Evolutionary conservation across 2,329 filamentous ascomycete genomes (phyloP), one percentile per base, ranked within the genome.

Genomic region (Scedosporium aurantiacum): DNA sequence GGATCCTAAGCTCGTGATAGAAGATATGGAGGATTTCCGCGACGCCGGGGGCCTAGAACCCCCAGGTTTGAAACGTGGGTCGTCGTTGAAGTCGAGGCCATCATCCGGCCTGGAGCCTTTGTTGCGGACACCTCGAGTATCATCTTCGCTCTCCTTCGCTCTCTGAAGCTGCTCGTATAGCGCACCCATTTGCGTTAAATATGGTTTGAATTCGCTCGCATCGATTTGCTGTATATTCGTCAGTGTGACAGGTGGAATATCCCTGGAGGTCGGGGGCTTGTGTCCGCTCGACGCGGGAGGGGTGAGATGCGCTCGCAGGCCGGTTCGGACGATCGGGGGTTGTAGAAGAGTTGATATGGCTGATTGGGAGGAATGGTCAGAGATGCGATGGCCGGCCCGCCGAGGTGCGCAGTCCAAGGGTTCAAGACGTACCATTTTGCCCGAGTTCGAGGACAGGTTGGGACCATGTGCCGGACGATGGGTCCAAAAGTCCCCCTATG

Each of bases 331-430:
- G 66, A 96, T 96, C 3, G 93, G 90, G 28, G 91, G 88, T 70
- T 96, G 90, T 3, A 97, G 82, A n/a, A 97, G 81, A 1, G 91
- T 96, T 7, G 92, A 96, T 67, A 97, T 97, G 64, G 94, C 89
- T 90, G 65, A 54, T 54, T 14, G 18, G 43, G 12, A 61, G 60
- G 28, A 21, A 61, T 23, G 21, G n/a, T 60, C 23, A 52, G 41
- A 18, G 18, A 37, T 28, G 27, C 32, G 21, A 25, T 4, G 23
- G n/a, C 41, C 5, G 23, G n/a, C 41, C 25, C 23, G 18, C 12
- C 23, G 32, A 45, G 23, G 41, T 27, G 18, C 43, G 18, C 58
- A n/a, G 5, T 21, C n/a, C 2, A 28, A n/a, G 45, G 4, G 45
- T 27, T 55, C 2, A 28, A 14, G 41, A 71, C 72, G 32, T 72